These are phyloP conservation scores for Suillus bovinus DNA, from an alignment of 768 basidiomycete genomes.

Conservation along the genomic window DNA sequence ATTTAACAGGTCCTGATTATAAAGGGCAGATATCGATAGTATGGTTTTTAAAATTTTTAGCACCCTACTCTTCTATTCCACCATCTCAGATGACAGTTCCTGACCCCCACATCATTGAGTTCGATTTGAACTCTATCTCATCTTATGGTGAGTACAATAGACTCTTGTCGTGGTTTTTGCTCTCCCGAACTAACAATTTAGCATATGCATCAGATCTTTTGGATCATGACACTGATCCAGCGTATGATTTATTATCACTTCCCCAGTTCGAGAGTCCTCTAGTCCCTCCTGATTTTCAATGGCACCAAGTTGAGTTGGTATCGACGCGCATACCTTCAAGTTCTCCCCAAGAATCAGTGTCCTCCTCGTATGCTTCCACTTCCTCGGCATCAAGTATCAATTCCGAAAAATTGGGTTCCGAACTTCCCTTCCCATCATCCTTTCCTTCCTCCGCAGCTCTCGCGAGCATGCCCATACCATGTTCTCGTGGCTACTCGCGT, in stretches of 20 bases:
- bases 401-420: neutral
- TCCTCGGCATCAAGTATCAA: conserved; percentile 14
- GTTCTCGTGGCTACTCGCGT: conserved; percentile 27
- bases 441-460: conserved; percentile 23
- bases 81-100: conserved; percentile 16
- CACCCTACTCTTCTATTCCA: neutral
- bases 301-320: conserved; percentile 13
- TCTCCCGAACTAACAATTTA: neutral
- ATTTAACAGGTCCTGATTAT: conserved; percentile 20
- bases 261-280: conserved; percentile 16
- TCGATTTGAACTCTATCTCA: conserved; percentile 8
- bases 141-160: conserved; percentile 5
- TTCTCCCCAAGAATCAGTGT: conserved; percentile 10
- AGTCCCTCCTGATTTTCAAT: conserved; percentile 17
- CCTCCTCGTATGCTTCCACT: conserved; percentile 14
- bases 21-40: conserved; percentile 20
- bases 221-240: neutral
- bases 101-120: conserved; percentile 11
- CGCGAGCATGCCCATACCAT: conserved; percentile 31
- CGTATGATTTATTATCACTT: conserved; percentile 17
- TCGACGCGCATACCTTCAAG: conserved; percentile 13
- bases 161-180: neutral
- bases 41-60: neutral
- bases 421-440: conserved; percentile 3
- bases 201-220: neutral